Evolutionary conservation across 345 rosid genomes (phyloP), one percentile per base, ranked within the genome.

Genomic region (Punica granatum): DNA sequence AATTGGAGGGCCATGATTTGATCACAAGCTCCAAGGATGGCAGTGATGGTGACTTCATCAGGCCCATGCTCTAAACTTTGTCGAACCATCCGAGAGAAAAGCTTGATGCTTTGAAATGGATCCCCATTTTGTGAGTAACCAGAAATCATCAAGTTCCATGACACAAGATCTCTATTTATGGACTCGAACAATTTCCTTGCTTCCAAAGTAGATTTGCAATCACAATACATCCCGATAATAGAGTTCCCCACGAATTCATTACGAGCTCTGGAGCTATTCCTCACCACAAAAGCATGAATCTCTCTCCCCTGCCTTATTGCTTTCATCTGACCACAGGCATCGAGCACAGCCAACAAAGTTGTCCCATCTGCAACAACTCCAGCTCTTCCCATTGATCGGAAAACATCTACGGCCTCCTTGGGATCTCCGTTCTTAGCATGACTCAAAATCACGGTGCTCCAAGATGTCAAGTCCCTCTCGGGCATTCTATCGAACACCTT

Each of bases 401-500:
- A 75, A 67, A 44, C 42, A 8, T 12, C 42, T 16, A 72, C 36
- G 48, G 62, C 74, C 49, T 59, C 68, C 33, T 32, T 48, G 3
- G 68, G 43, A 7, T 63, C 26, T 11, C 68, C 61, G 60, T 72
- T 75, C 72, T 67, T 75, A 18, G 31, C 67, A 69, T 69, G 73
- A 53, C 73, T 68, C 21, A 65, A 75, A 23, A 71, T 63, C 74
- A 63, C 34, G 3, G 74, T 25, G 60, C 74, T 67, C 80, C 76
- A 74, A n/a, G 80, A 70, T 68, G 67, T 70, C 39, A 72, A 69
- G 54, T 64, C 74, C 54, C 63, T 74, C 13, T 23, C 19, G 37
- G 46, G 76, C 80, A 76, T 71, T 74, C 70, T 25, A 70, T 70
- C 78, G 66, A 76, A 76, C 67, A 80, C 49, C 67, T 0, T 70